Conservation (phyloP, 805 yeast species). For the Candida montana region DNA sequence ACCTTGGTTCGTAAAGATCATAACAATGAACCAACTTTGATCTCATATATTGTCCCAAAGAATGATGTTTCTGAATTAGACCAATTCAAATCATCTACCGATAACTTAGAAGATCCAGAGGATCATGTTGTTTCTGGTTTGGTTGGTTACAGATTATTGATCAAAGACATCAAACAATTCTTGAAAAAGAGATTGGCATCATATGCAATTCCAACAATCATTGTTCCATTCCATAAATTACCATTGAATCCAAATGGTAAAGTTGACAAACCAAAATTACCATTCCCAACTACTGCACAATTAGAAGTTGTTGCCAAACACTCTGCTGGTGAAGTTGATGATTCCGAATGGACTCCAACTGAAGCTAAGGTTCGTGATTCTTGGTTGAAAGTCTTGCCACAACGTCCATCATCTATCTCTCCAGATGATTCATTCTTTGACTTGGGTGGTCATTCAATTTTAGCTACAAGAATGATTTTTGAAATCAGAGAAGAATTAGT, state of each 20-base stretch:
- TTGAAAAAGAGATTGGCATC: constrained; percentile 85
- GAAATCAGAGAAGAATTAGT: constrained; percentile 74
- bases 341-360: constrained; percentile 51
- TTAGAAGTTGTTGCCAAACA: constrained; percentile 66
- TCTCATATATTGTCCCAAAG: constrained; percentile 89
- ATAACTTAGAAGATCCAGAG: constrained; percentile 36
- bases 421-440: constrained; percentile 91
- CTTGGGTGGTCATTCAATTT: constrained; percentile 94
- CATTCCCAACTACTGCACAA: constrained; percentile 90
- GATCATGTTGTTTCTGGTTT: constrained; percentile 77
- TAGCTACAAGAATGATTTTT: constrained; percentile 96
- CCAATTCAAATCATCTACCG: constrained; percentile 37
- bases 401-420: constrained; percentile 69
- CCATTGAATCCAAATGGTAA: constrained; percentile 98
- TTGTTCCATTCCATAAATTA: constrained; percentile 78
- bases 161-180: constrained; percentile 75
- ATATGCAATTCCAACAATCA: constrained; percentile 88
- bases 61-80: constrained; percentile 43
- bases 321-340: constrained; percentile 35
- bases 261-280: constrained; percentile 94
- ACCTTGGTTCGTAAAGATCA: constrained; percentile 89
- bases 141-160: constrained; percentile 66
- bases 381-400: constrained; percentile 85
- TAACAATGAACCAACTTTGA: constrained; percentile 86
- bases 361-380: constrained; percentile 71